Conservation (phyloP, 345 rosid species). For the Rhizophora apiculata region DNA sequence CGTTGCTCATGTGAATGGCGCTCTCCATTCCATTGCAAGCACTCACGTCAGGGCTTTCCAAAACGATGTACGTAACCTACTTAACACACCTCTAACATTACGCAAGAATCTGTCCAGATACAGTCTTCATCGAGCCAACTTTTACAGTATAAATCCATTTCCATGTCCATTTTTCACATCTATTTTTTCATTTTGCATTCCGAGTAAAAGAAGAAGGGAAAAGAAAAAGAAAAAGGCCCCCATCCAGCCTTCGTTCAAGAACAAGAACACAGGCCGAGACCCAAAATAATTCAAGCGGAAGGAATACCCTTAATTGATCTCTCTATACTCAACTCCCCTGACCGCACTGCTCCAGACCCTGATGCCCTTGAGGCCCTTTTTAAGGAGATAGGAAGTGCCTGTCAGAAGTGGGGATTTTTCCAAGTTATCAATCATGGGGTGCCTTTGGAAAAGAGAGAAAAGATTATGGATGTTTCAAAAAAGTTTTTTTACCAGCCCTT, state of each 20-base stretch:
- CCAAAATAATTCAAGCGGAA: conserved; percentile 10
- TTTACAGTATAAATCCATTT: too few relatives aligned
- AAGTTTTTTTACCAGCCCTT: conserved; percentile 27
- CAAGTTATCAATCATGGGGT: conserved; percentile 50
- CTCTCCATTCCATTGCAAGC: too few relatives aligned
- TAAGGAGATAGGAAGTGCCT: conserved; percentile 30
- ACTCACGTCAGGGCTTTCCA: too few relatives aligned
- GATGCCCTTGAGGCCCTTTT: conserved; percentile 18
- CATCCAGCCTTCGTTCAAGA: conserved; percentile 31
- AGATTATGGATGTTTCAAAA: conserved; percentile 17
- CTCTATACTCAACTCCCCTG: conserved; percentile 3
- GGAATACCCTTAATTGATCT: conserved; percentile 42
- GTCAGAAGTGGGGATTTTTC: conserved; percentile 43
- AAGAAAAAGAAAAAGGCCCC: neutral
- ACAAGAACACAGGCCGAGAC: conserved; percentile 35
- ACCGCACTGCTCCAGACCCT: neutral
- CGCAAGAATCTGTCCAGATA: too few relatives aligned
- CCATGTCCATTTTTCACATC: too few relatives aligned
- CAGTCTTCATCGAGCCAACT: too few relatives aligned
- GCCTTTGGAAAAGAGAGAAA: conserved; percentile 18
- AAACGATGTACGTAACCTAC: too few relatives aligned
- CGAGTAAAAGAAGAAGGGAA: too few relatives aligned
- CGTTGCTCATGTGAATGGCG: too few relatives aligned
- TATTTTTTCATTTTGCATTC: too few relatives aligned
- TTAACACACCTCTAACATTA: too few relatives aligned